Evolutionary conservation across 306 rosid species (phyloP).

Genomic region (Rosa persica): DNA sequence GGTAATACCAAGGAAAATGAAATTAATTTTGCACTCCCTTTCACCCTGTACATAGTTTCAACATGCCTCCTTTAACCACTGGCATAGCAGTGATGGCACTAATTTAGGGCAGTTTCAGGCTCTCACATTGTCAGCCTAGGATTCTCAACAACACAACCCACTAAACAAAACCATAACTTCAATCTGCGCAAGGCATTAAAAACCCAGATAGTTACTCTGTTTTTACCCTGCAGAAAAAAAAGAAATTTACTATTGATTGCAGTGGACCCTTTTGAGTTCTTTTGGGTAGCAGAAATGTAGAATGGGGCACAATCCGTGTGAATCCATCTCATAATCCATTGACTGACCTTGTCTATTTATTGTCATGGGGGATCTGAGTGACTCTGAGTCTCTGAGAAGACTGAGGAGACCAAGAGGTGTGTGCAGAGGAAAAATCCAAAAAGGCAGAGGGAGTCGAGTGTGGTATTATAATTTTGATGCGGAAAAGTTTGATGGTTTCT

Average conservation of each 20-base stretch:
- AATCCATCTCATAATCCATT: conserved; percentile 35
- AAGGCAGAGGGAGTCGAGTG: not conserved
- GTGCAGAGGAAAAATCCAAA: conserved; percentile 23
- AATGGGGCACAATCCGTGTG: conserved; percentile 45
- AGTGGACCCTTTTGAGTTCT: not conserved
- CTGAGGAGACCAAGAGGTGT: not conserved
- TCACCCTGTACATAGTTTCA: not conserved
- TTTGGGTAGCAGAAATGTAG: not conserved
- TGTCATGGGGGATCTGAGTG: not conserved
- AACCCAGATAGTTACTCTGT: not conserved
- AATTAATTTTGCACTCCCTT: not conserved
- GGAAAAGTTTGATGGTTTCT: conserved; percentile 22
- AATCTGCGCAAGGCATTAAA: not conserved
- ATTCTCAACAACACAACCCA: not conserved
- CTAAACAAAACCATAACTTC: not conserved
- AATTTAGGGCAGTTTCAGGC: not conserved
- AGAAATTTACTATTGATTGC: not conserved
- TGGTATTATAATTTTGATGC: not conserved
- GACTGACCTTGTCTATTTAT: conserved; percentile 5
- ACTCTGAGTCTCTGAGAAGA: not conserved
- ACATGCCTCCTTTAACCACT: not conserved
- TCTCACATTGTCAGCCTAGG: not conserved
- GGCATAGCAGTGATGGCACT: not conserved
- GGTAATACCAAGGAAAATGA: not conserved
- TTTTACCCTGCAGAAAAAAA: not conserved